Evolutionary conservation across 2,329 filamentous ascomycete species (phyloP), one percentile per base, ranked within the genome.

Genomic region (Fusarium circinatum): DNA sequence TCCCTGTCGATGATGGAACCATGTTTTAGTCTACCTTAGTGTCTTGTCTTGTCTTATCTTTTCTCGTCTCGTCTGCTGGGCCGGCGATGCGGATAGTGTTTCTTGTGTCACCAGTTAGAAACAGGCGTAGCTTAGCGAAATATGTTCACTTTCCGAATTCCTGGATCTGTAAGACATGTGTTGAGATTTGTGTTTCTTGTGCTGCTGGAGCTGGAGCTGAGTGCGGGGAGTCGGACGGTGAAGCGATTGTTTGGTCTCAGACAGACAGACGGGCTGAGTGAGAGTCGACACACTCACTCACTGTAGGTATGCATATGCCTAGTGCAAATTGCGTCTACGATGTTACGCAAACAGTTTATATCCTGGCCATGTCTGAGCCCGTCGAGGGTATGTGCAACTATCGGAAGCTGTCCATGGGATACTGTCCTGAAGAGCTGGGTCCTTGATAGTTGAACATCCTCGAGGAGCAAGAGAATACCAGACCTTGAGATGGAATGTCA

Each of bases 81-180:
- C 41, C 20, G 39, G 64, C 20, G 62, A 61, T 49, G 55, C 34
- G 36, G 41, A 36, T 30, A 32, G 22, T 62, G 39, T 42, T 65
- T 51, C 47, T 41, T 69, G 55, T 45, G 44, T 41, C 26, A 57
- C 68, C 65, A 70, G 54, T 51, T 55, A 51, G 65, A 65, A 70
- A 59, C 12, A 45, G 65, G 65, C 30, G 58, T 58, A 41, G 65
- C 38, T 41, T 55, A 70, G 65, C 47, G 65, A 58, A 42, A 51
- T 30, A 48, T 42, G 41, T 47, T 28, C 34, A 30, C 32, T 28
- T 59, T 59, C 60, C 52, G 60, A 63, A 63, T 63, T 63, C 42
- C 32, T 63, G 60, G 52, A 34, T 59, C 13, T 45, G 17, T 26
- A 17, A 60, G 57, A 52, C 44, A 39, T 60, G 57, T 4, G 30